Conservation (phyloP, 2,329 filamentous ascomycete genomes). For the Paraphoma chrysanthemicola region DNA sequence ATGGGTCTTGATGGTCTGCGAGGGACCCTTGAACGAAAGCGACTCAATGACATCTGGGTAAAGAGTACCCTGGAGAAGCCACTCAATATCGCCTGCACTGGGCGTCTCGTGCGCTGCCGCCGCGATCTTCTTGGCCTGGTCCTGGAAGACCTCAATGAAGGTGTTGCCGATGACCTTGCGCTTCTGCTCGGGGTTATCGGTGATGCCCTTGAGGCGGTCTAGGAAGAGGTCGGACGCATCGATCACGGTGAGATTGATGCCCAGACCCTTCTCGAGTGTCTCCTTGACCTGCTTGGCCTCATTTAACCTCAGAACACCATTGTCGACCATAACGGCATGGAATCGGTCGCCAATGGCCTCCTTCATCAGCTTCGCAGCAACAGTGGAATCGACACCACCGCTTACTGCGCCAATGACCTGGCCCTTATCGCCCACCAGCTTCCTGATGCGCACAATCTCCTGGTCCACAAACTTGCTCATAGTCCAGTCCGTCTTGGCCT, state of each 20-base stretch:
- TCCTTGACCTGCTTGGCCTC: slow-evolving; percentile 84
- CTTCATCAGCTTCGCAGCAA: slow-evolving; percentile 84
- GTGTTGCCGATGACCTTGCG: slow-evolving; percentile 87
- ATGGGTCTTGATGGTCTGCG: slow-evolving; percentile 76
- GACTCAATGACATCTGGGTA: slow-evolving; percentile 78
- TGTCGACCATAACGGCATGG: slow-evolving; percentile 85
- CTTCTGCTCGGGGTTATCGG: slow-evolving; percentile 81
- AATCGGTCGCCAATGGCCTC: slow-evolving; percentile 87
- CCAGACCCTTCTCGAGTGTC: slow-evolving; percentile 77
- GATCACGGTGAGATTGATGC: slow-evolving; percentile 88
- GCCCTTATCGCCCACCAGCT: slow-evolving; percentile 79
- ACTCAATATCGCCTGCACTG: slow-evolving; percentile 78
- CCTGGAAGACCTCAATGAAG: slow-evolving; percentile 84
- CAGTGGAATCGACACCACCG: slow-evolving; percentile 89
- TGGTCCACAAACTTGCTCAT: slow-evolving; percentile 85
- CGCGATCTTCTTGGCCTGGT: slow-evolving; percentile 77
- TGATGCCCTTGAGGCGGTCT: slow-evolving; percentile 74
- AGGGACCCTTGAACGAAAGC: slow-evolving; percentile 76
- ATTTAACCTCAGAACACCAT: slow-evolving; percentile 83
- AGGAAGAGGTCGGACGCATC: slow-evolving; percentile 82
- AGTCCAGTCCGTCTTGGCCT: slow-evolving; percentile 77
- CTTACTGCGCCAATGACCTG: slow-evolving; percentile 83
- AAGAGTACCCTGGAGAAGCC: slow-evolving; percentile 85
- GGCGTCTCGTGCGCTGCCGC: slow-evolving; percentile 70
- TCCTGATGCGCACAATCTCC: slow-evolving; percentile 80